Evolutionary conservation across 495 filamentous ascomycete species (phyloP).

Genomic region (Tetracladium setigerum): DNA sequence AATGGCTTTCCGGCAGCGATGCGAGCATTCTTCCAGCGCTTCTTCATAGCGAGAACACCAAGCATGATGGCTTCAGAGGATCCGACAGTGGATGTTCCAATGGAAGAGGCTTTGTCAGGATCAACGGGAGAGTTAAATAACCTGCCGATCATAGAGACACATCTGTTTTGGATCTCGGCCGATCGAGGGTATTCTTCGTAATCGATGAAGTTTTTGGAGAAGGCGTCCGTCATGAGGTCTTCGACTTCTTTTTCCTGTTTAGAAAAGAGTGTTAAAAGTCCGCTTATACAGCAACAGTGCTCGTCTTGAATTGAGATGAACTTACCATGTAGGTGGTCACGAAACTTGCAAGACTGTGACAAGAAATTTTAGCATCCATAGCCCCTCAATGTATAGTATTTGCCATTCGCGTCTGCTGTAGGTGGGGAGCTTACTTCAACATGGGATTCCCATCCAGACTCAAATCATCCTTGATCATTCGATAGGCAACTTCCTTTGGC

Average conservation of each 20-base stretch:
- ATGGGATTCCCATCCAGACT: constrained; percentile 85
- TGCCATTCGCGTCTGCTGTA: constrained; percentile 1
- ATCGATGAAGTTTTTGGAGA: constrained; percentile 90
- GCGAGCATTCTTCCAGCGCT: constrained; percentile 81
- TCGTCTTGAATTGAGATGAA: neutral
- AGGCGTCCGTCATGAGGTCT: constrained; percentile 80
- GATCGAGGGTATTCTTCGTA: constrained; percentile 89
- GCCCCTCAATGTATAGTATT: constrained; percentile 12
- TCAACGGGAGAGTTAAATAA: constrained; percentile 67
- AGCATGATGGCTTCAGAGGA: constrained; percentile 90
- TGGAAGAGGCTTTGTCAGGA: constrained; percentile 42
- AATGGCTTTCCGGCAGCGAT: constrained; percentile 66
- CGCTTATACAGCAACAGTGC: neutral
- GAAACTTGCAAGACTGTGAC: constrained; percentile 59
- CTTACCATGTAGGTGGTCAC: constrained; percentile 82
- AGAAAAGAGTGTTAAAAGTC: neutral
- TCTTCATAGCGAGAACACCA: constrained; percentile 88
- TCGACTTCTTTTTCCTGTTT: constrained; percentile 72
- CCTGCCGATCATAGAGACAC: constrained; percentile 88
- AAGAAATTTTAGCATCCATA: constrained; percentile 6
- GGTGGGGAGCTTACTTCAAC: constrained; percentile 55
- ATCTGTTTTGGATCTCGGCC: constrained; percentile 87
- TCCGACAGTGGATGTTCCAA: constrained; percentile 82
- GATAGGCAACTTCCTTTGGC: constrained; percentile 84
- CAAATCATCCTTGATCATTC: constrained; percentile 92